Evolutionary conservation across 257 asterid genomes (phyloP), one percentile per base, ranked within the genome.

Genomic region (Solanum ossicruentum): DNA sequence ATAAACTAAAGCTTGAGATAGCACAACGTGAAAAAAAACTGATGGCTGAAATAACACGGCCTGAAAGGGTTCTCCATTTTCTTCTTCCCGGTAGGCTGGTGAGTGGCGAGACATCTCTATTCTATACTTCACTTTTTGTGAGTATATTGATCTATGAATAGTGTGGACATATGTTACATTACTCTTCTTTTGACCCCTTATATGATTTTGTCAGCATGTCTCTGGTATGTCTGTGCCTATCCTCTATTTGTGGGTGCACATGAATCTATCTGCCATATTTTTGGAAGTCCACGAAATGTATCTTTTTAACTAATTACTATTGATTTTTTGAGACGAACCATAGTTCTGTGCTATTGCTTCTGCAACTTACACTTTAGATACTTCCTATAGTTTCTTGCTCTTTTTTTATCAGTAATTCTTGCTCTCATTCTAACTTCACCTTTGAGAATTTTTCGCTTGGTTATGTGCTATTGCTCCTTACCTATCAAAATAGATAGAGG

Each of bases 61-160:
- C 99, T 77, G 98, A 95, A 89, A 91, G 92, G 91, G 90, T 97
- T 86, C 96, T 97, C 89, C 93, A 94, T 82, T 95, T 91, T 86
- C 98, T 97, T 88, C 91, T 87, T 82, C 97, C 99, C 67, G 98
- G 99, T 73, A 92, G 98, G 87, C 98, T 97, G 98, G 98, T 96
- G 91, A 56, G 96, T 88, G 61, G 56, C 28, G 20, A 82, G 80
- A 55, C 56, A 55, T 85, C 20, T 70, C 41, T 41, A 63, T 75
- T 41, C 2, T 81, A 3, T 84, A 9, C 78, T 63, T 77, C 26
- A 45, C 36, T 82, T 82, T 82, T 63, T 21, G 60, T 23, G 78
- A 16, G 18, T 43, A 69, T 69, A 17, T 69, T 18, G 52, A 47
- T 69, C 52, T 47, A 51, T 67, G 77, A 45, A 52, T 83, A 45